Evolutionary conservation across 352 stramenopile species (phyloP), one percentile per base, ranked within the genome.

Genomic region (Pythium monospermum): DNA sequence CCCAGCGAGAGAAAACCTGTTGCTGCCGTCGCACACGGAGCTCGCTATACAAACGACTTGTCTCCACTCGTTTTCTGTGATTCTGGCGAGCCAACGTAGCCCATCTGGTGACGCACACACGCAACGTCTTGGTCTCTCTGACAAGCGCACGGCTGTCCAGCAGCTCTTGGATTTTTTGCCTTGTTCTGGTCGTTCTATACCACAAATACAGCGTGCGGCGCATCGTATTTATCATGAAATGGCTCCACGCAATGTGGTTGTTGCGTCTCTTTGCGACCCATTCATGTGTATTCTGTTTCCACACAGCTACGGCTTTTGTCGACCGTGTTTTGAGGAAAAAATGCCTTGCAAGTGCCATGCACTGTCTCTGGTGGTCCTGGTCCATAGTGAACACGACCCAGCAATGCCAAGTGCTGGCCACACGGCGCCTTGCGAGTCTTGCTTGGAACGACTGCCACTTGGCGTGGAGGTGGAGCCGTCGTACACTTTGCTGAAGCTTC

Each of bases 171-270:
- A 22, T 16, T 1, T 39, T 35, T 48, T 16, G 15, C 8, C 21
- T 40, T 15, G 25, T 30, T 49, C 53, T 39, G 25, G 22, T 49
- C n/a, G 39, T 46, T 5, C 61, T 25, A 38, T 68, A 66, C 72
- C 69, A 83, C 10, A 43, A 26, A 16, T 64, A 22, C 16, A 83
- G 11, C 3, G 57, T 45, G 4, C 22, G 54, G 10, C 40, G 50
- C 50, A 70, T 33, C 6, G 69, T 35, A 1, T 21, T 31, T 16
- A 30, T n/a, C 22, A 83, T 76, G 38, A 66, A 64, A 45, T 60
- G 51, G 13, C 45, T 56, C 6, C 76, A 21, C 0, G 72, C 64
- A 15, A 58, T 73, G 11, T 61, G 16, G 19, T 42, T 40, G 13
- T 19, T 16, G 26, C 23, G 37, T 15, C 52, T 26, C 6, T 58